phyloP scores from a whole-genome alignment of 1,284 basidiomycete genomes.

The Papiliotrema laurentii region DNA sequence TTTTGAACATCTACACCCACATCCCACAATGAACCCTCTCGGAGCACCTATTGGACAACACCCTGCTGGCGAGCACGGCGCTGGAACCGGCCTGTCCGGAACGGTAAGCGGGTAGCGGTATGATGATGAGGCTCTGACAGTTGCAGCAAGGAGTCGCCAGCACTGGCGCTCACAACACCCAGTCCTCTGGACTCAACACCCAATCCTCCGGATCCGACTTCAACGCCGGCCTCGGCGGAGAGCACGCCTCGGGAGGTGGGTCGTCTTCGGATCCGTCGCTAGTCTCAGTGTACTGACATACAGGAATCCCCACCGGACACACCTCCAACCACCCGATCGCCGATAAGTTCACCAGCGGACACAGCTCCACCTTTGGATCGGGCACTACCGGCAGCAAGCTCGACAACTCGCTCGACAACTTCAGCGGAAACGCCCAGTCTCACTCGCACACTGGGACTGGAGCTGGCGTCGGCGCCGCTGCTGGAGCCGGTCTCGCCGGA shows the following conservation, averaged over 20 bases:
- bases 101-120: conserved; percentile 21
- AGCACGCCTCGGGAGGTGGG: conserved; percentile 31
- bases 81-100: conserved; percentile 27
- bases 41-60: conserved; percentile 23
- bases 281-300: background rate
- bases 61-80: conserved; percentile 26
- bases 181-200: conserved; percentile 12
- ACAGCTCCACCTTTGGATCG: background rate
- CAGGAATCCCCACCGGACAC: background rate
- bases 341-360: conserved; percentile 23
- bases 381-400: conserved; percentile 8
- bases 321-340: conserved; percentile 20
- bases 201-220: conserved; percentile 17
- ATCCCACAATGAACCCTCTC: too few relatives aligned
- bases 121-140: background rate
- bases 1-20: too few relatives aligned
- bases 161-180: conserved; percentile 25
- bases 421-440: conserved; percentile 6
- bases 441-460: background rate
- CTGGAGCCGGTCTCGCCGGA: background rate
- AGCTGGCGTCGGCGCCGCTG: background rate
- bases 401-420: conserved; percentile 15
- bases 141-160: conserved; percentile 15
- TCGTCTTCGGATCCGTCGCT: background rate
- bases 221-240: conserved; percentile 29